Evolutionary conservation across 75 land plant species (phyloP), one percentile per base, ranked within the genome.

Genomic region (Selaginella moellendorffii): DNA sequence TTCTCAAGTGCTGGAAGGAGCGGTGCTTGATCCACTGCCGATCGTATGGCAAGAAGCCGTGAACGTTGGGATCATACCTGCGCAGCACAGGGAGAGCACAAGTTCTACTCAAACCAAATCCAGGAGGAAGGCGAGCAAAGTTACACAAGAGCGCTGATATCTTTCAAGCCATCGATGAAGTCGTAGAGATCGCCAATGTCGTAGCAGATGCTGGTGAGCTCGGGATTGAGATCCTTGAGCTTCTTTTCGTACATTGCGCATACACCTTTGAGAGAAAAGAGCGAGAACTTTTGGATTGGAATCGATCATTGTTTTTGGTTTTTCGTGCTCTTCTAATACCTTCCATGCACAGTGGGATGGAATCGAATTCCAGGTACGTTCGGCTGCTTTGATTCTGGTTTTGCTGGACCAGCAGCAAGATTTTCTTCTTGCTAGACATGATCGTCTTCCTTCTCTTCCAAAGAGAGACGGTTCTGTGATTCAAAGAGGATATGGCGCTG

Each of bases 11-110:
- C 31, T 88, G 82, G 53, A 81, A 78, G 10, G 72, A 77, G 63
- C 74, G 72, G 63, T 85, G 88, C 68, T 88, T 91, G 8, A 91
- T 88, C 97, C 97, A 91, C 73, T 79, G 79, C 1, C 97, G 76
- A 53, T 91, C 97, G 66, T 82, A 79, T 27, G 97, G 97, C 25
- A 89, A 68, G 66, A 82, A 91, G n/a, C 88, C 97, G 65, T 80
- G 85, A 52, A 78, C 63, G 1, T 81, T 65, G 62, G 84, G 89
- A 66, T 91, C 97, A 54, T 74, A 91, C 0, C 97, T 91, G 80
- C 24, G 24, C 26, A 28, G 29, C 2, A 65, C 5, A n/a, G n/a
- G n/a, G n/a, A n/a, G n/a, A n/a, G n/a, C n/a, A n/a, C n/a, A n/a
- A n/a, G n/a, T n/a, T n/a, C n/a, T n/a, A n/a, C n/a, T n/a, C n/a